Evolutionary conservation across 148 eudicot species (phyloP).

Genomic region (Fagopyrum homotropicum): DNA sequence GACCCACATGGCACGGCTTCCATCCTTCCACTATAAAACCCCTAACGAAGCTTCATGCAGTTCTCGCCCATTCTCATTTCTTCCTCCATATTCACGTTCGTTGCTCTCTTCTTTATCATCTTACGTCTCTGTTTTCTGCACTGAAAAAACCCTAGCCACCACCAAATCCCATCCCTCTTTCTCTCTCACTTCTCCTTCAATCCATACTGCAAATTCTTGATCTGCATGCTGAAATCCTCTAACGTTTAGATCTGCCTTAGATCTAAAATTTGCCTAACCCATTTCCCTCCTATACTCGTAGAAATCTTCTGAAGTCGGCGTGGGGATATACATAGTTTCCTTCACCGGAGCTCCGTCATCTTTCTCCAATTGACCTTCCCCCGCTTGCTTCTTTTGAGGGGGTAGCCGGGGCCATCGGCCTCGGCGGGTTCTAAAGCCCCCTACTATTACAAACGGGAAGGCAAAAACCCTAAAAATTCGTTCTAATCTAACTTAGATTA

Average conservation of each 20-base stretch:
- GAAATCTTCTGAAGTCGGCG: conserved; percentile 65
- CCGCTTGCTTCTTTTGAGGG: conserved; percentile 89
- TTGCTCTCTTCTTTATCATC: neutral
- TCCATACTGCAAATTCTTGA: neutral
- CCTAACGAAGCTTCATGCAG: conserved; percentile 36
- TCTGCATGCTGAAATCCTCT: conserved; percentile 45
- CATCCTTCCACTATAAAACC: conserved; percentile 33
- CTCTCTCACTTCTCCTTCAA: neutral
- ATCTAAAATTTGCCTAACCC: neutral
- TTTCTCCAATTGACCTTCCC: conserved; percentile 6
- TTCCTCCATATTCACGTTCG: conserved; percentile 10
- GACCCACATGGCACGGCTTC: conserved; percentile 12
- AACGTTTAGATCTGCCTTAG: conserved; percentile 22
- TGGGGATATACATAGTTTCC: conserved; percentile 38
- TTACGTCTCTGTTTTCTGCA: neutral
- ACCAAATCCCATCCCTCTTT: neutral
- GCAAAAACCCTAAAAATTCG: neutral
- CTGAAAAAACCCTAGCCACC: conserved; percentile 17
- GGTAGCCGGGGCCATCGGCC: conserved; percentile 97
- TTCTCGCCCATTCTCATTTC: conserved; percentile 41
- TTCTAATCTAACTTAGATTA: conserved; percentile 14
- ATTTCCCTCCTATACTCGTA: neutral
- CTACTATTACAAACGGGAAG: conserved; percentile 25
- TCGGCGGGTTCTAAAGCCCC: conserved; percentile 99
- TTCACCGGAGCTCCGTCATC: neutral